Percentiles rank a stretch among this genome's conserved stretches.
Conservation (phyloP, 495 filamentous ascomycete species). For the Penicillium alfredii region DNA sequence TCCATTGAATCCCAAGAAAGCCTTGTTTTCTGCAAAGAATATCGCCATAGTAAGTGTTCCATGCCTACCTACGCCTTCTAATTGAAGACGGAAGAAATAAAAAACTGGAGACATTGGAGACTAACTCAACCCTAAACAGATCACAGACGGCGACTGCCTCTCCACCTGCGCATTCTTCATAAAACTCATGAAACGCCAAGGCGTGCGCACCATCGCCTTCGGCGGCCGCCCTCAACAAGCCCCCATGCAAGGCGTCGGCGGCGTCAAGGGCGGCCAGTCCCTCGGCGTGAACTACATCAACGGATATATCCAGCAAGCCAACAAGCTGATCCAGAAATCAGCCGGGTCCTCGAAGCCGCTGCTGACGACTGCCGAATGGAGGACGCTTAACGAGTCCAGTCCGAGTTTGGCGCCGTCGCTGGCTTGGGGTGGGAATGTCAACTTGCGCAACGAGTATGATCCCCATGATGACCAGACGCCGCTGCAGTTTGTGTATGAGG, state of each 20-base stretch:
- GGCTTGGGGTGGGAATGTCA: constrained; percentile 22
- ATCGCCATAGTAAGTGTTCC: constrained; percentile 44
- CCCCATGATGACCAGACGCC: constrained; percentile 24
- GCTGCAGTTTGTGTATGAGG: constrained; percentile 35
- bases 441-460: constrained; percentile 27
- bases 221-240: constrained; percentile 52
- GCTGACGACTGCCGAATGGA: constrained; percentile 30
- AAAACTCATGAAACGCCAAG: constrained; percentile 50
- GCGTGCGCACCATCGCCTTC: constrained; percentile 53
- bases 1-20: constrained; percentile 21
- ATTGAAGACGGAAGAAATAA: constrained; percentile 1
- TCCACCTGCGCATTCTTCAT: constrained; percentile 59
- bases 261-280: constrained; percentile 47
- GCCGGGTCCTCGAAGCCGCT: constrained; percentile 21
- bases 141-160: constrained; percentile 57
- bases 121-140: no score
- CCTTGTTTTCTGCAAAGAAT: constrained; percentile 43
- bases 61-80: background rate
- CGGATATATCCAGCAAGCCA: constrained; percentile 28
- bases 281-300: constrained; percentile 23
- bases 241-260: constrained; percentile 61
- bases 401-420: constrained; percentile 13
- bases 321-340: constrained; percentile 11
- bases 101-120: no score
- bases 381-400: constrained; percentile 21